phyloP scores from a whole-genome alignment of 2,329 filamentous ascomycete species.

The Aureobasidium sp. region DNA sequence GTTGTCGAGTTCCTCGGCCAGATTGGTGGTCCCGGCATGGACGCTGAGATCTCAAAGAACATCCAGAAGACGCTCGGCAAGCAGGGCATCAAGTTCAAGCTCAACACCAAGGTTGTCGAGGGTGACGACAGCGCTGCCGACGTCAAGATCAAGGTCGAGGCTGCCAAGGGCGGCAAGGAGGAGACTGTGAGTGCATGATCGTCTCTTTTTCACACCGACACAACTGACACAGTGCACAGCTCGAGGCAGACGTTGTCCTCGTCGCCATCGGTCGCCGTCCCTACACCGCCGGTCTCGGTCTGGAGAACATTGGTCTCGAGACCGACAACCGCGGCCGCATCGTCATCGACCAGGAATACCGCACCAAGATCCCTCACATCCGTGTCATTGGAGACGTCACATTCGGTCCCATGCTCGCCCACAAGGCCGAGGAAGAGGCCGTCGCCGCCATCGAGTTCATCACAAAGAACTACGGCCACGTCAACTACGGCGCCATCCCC shows the following conservation, averaged over 20 bases:
- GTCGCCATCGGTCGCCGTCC: conserved; percentile 94
- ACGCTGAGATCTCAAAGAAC: conserved; percentile 81
- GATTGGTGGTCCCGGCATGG: conserved; percentile 97
- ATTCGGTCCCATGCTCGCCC: conserved; percentile 96
- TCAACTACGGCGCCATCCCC: conserved; percentile 97
- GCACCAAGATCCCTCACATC: conserved; percentile 95
- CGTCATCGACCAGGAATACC: conserved; percentile 97
- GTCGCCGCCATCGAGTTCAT: conserved; percentile 95
- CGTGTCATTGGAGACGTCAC: conserved; percentile 93
- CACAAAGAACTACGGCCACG: conserved; percentile 94
- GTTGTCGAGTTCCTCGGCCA: conserved; percentile 94
- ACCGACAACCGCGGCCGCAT: conserved; percentile 88
- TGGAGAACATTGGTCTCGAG: conserved; percentile 90
- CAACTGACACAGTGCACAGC: conserved; percentile 38
- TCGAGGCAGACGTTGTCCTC: conserved; percentile 91
- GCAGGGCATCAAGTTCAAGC: conserved; percentile 98
- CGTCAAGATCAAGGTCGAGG: conserved; percentile 76
- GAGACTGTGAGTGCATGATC: conserved; percentile 60
- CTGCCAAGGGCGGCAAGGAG: conserved; percentile 91
- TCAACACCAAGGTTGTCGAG: conserved; percentile 85
- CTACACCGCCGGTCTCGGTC: conserved; percentile 82
- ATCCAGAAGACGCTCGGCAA: conserved; percentile 89
- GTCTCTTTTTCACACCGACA: neutral
- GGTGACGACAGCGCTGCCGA: conserved; percentile 72
- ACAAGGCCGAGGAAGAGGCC: conserved; percentile 98